Base-by-base conservation (phyloP, 2,329 filamentous ascomycete species). In the Trichoderma sp. region DNA sequence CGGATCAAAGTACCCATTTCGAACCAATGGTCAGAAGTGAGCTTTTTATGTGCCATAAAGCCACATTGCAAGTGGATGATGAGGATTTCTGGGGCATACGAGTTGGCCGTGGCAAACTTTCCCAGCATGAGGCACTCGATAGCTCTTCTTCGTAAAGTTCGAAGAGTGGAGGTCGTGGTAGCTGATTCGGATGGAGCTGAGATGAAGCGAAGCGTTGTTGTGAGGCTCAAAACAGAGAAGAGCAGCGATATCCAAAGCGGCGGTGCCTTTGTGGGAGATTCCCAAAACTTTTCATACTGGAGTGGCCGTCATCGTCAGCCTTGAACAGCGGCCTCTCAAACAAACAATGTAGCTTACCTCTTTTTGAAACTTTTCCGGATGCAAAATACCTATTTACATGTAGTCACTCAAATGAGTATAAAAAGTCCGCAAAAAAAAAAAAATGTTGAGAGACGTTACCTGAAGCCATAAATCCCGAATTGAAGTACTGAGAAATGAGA, bases 231-330 rank as follows among this genome's bases (percentile, higher is more conserved):
- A 8, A 65, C 52, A 11, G 62, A 33, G 35, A 65, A 43, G 5
- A 65, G 35, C 7, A 65, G 62, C 16, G 52, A 24, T 31, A 65
- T 43, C 62, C 62, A 65, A 7, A 65, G 52, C 7, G 52, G 62
- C 21, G 62, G 62, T 11, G 62, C 62, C 11, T 65, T 56, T 19
- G 33, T 4, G 5, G 62, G 62, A 29, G 62, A 52, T 19, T 56
- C 62, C 62, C 62, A 65, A 52, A 65, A 65, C 16, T 33, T 65
- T 19, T 65, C 62, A 33, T 65, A 65, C 62, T 65, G 10, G 3
- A 33, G 21, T 10, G 3, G 27, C n/a, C 47, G 3, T 4, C 1
- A 31, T n/a, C 1, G 52, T 65, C n/a, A 65, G 62, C 21, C 3
- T 53, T 8, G 6, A 10, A n/a, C 1, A 14, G 16, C 29, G 4